A percentile compares a stretch with the other conserved stretches of the same genome.
phyloP scores from a whole-genome alignment of 495 filamentous ascomycete species.

The Staphylotrichum longicolle region DNA sequence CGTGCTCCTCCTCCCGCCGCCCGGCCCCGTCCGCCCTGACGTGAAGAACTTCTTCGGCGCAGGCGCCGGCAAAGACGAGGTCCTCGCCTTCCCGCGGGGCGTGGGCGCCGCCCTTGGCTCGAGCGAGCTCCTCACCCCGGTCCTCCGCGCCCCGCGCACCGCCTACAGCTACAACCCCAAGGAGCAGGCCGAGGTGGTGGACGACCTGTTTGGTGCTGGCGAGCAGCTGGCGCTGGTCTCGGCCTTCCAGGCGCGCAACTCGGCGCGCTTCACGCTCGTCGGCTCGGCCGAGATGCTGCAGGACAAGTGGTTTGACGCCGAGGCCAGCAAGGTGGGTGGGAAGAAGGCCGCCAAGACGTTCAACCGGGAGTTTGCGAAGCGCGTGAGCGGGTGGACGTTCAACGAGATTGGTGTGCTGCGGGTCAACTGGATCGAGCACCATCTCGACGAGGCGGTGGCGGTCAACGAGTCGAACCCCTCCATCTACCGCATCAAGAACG shows the following conservation, averaged over 20 bases:
- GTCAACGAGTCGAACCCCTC: slow-evolving; percentile 67
- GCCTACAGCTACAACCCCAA: slow-evolving; percentile 94
- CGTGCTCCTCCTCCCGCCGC: slow-evolving; percentile 72
- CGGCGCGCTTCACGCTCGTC: slow-evolving; percentile 82
- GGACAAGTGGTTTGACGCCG: slow-evolving; percentile 85
- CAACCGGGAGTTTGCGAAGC: slow-evolving; percentile 83
- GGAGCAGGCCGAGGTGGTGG: slow-evolving; percentile 67
- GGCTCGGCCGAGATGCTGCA: slow-evolving; percentile 84
- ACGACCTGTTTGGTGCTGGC: slow-evolving; percentile 80
- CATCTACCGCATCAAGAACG: slow-evolving; percentile 96
- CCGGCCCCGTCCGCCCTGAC: slow-evolving; percentile 59
- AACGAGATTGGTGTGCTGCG: slow-evolving; percentile 87
- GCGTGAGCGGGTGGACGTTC: slow-evolving; percentile 86
- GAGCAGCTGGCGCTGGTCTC: slow-evolving; percentile 78
- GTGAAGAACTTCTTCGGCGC: slow-evolving; percentile 78
- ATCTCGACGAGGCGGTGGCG: slow-evolving; percentile 56
- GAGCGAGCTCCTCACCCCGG: slow-evolving; percentile 70
- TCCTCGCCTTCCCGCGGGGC: slow-evolving; percentile 76
- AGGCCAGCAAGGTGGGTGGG: slow-evolving; percentile 61
- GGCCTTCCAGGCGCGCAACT: slow-evolving; percentile 86
- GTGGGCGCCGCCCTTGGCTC: slow-evolving; percentile 79
- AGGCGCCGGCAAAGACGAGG: slow-evolving; percentile 44
- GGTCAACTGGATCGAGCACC: slow-evolving; percentile 79
- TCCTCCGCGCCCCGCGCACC: slow-evolving; percentile 75
- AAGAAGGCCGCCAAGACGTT: slow-evolving; percentile 50